These are phyloP conservation scores for Penicillium steckii DNA, from an alignment of 495 filamentous ascomycete species.

Conservation along the genomic window DNA sequence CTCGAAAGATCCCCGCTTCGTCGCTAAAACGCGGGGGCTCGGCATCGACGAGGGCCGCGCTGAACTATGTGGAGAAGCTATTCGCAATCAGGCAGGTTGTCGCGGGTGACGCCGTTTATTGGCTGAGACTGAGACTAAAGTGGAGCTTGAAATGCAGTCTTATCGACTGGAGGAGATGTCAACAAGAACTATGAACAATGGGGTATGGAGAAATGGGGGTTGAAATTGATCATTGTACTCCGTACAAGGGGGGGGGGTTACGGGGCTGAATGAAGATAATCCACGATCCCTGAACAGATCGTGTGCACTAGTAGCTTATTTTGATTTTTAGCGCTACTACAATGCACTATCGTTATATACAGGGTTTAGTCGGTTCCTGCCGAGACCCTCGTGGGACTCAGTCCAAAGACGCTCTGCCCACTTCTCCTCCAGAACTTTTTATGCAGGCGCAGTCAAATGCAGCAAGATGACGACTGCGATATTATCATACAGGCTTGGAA, in stretches of 20 bases:
- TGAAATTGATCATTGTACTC: neutral
- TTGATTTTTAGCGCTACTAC: neutral
- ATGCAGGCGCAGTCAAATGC: too few species aligned
- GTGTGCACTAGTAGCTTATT: constrained; percentile 7
- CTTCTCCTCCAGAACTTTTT: too few species aligned
- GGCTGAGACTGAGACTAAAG: neutral
- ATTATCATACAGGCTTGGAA: neutral
- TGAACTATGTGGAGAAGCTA: constrained; percentile 20
- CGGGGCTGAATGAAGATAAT: neutral
- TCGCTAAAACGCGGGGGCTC: constrained; percentile 15
- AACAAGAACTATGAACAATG: neutral
- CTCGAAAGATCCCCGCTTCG: neutral
- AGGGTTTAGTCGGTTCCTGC: neutral
- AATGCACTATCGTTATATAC: neutral
- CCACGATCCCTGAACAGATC: neutral
- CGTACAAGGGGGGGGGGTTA: neutral
- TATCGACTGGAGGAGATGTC: neutral
- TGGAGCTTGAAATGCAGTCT: neutral
- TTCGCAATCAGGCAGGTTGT: constrained; percentile 23
- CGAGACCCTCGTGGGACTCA: neutral
- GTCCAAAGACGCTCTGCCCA: too few species aligned
- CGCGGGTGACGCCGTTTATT: constrained; percentile 14
- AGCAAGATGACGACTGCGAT: too few species aligned
- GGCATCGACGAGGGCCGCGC: neutral
- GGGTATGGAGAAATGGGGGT: too few species aligned